Percentiles rank a stretch among this genome's conserved stretches.
These are phyloP conservation scores for Rhizophlyctis rosea DNA, from an alignment of 192 early-diverging fungal genomes.

Conservation along the genomic window DNA sequence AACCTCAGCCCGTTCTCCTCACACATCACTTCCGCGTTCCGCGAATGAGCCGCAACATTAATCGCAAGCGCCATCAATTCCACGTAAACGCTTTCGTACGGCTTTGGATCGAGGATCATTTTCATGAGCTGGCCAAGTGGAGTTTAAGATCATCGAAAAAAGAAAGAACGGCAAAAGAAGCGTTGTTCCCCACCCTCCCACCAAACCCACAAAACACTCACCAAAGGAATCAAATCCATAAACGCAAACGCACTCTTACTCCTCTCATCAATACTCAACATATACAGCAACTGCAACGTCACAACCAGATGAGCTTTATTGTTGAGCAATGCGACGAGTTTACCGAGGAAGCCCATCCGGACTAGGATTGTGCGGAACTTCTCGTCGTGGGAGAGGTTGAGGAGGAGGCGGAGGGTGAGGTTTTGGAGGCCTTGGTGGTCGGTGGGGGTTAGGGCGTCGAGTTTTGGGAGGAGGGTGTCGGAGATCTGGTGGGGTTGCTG, in stretches of 20 bases:
- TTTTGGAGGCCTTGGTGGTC: conserved; percentile 44
- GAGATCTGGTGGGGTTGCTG: conserved; percentile 31
- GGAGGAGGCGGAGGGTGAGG: conserved; percentile 31
- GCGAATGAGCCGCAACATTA: conserved; percentile 42
- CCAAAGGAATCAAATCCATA: conserved; percentile 33
- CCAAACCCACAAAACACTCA: too few relatives aligned
- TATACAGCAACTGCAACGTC: conserved; percentile 46
- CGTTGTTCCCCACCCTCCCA: too few relatives aligned
- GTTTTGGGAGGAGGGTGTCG: conserved; percentile 31
- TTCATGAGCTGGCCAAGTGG: conserved; percentile 38
- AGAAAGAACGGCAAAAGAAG: too few relatives aligned
- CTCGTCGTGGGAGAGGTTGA: conserved; percentile 49
- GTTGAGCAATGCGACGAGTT: conserved; percentile 33
- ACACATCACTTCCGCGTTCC: conserved; percentile 30
- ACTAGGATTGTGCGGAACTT: conserved; percentile 34
- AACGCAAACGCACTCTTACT: conserved; percentile 29
- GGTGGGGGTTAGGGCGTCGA: conserved; percentile 28
- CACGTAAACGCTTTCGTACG: conserved; percentile 33
- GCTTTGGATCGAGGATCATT: conserved; percentile 48
- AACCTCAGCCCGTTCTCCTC: conserved; percentile 53
- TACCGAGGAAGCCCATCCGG: conserved; percentile 26
- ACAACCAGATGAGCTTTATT: conserved; percentile 34
- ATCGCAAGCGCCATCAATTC: conserved; percentile 56
- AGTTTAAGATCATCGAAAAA: too few relatives aligned
- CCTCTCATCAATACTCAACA: conserved; percentile 44